phyloP scores from a whole-genome alignment of 345 rosid species.

The Lepidium didymum region DNA sequence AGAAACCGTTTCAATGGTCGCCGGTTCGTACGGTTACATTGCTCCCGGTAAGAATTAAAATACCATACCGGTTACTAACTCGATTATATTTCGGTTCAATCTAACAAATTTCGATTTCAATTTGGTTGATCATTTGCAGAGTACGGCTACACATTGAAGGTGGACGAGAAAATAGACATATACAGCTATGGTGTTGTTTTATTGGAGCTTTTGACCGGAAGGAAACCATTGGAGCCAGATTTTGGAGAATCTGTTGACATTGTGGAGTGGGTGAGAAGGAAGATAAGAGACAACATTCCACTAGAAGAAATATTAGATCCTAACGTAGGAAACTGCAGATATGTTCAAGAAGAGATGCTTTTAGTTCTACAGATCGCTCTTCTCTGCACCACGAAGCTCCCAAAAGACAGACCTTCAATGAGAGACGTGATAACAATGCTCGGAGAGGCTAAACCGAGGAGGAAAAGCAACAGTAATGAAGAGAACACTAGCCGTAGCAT shows the following conservation, averaged over 20 bases:
- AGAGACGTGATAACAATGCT: conserved; percentile 88
- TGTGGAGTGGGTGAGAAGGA: conserved; percentile 68
- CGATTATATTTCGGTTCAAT: background rate
- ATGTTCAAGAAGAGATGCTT: conserved; percentile 94
- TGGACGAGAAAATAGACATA: conserved; percentile 88
- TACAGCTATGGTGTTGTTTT: conserved; percentile 87
- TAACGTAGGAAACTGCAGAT: conserved; percentile 64
- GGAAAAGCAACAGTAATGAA: conserved; percentile 63
- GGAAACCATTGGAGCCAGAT: conserved; percentile 52
- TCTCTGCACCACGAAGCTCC: conserved; percentile 78
- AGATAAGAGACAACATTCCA: conserved; percentile 51
- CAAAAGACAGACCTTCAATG: conserved; percentile 90
- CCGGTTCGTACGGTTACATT: conserved; percentile 95
- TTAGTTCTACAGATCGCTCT: conserved; percentile 77
- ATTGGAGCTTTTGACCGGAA: conserved; percentile 75
- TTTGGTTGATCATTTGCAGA: conserved; percentile 38
- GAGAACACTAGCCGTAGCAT: conserved; percentile 27
- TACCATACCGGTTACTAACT: background rate
- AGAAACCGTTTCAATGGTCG: conserved; percentile 89
- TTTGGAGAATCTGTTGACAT: conserved; percentile 68
- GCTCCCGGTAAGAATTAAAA: conserved; percentile 59
- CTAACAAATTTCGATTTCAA: background rate
- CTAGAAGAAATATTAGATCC: conserved; percentile 67
- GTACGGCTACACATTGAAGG: conserved; percentile 85
- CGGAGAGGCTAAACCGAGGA: conserved; percentile 83